Conservation (phyloP, 371 early-diverging fungal genomes). For the Phascolomyces articulosus region DNA sequence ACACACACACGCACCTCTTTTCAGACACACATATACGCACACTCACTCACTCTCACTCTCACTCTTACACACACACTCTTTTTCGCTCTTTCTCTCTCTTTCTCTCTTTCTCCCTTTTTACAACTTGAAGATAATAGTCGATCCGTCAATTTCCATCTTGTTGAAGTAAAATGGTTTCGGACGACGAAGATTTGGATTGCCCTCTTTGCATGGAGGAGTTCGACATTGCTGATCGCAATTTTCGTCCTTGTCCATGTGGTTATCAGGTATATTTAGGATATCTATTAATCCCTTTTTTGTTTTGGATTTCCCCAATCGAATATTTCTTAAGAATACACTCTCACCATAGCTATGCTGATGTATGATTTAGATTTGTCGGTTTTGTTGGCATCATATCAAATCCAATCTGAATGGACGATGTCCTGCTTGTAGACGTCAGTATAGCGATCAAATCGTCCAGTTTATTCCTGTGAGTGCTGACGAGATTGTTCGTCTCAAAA, state of each 20-base stretch:
- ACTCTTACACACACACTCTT: neutral
- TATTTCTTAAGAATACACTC: too few relatives aligned
- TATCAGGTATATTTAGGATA: slow-evolving; percentile 63
- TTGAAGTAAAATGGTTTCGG: slow-evolving; percentile 40
- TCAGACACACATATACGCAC: neutral
- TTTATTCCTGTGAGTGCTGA: slow-evolving; percentile 41
- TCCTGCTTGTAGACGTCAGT: slow-evolving; percentile 76
- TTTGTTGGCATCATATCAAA: slow-evolving; percentile 89
- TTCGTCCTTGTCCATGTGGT: slow-evolving; percentile 87
- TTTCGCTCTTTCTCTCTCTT: neutral
- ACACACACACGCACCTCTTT: neutral
- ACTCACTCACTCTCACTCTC: too few relatives aligned
- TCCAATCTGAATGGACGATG: slow-evolving; percentile 83
- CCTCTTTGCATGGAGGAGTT: slow-evolving; percentile 91
- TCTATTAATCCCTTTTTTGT: too few relatives aligned
- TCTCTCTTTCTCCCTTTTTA: neutral
- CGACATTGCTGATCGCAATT: slow-evolving; percentile 80
- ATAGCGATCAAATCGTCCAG: slow-evolving; percentile 63
- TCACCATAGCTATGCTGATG: slow-evolving; percentile 1
- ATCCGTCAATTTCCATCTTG: slow-evolving; percentile 6
- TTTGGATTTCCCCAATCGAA: too few relatives aligned
- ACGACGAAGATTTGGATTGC: slow-evolving; percentile 81
- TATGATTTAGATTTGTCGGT: slow-evolving; percentile 76
- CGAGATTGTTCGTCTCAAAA: slow-evolving; percentile 52
- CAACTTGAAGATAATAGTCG: neutral